Evolutionary conservation across 148 eudicot genomes (phyloP).

Genomic region (Amaranthus palmeri): DNA sequence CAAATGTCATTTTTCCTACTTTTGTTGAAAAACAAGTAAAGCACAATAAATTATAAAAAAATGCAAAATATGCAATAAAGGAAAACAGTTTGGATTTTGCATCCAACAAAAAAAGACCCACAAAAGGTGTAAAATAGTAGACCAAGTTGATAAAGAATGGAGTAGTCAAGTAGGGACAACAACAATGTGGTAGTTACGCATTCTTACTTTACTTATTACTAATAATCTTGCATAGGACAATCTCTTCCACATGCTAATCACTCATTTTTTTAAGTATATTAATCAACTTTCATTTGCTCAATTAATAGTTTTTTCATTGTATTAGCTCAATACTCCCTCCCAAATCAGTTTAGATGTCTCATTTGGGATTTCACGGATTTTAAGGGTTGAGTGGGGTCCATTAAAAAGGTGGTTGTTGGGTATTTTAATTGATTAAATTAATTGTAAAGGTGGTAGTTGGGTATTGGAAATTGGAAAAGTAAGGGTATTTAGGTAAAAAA

Average conservation of each 20-base stretch:
- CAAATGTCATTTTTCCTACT: too few relatives aligned
- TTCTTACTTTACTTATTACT: constrained; percentile 10
- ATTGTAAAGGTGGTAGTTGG: too few relatives aligned
- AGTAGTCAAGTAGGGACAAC: constrained; percentile 20
- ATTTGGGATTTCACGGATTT: too few relatives aligned
- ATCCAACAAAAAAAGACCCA: background rate
- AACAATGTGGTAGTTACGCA: constrained; percentile 29
- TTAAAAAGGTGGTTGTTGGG: too few relatives aligned
- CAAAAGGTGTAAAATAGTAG: background rate
- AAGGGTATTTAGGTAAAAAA: too few relatives aligned
- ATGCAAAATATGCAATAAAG: background rate
- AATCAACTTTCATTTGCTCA: too few relatives aligned
- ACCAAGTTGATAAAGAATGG: background rate
- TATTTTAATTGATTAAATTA: too few relatives aligned
- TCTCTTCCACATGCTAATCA: background rate
- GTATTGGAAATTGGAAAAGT: too few relatives aligned
- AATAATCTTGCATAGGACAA: constrained; percentile 22
- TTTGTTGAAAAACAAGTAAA: background rate
- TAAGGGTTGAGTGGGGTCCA: too few relatives aligned
- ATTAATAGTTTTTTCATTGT: too few relatives aligned
- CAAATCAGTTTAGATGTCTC: too few relatives aligned
- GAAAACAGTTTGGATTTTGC: constrained; percentile 7
- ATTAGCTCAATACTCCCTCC: too few relatives aligned
- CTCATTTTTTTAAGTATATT: constrained; percentile 12
- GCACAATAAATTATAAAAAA: background rate